Evolutionary conservation across 768 basidiomycete genomes (phyloP).

Genomic region (Leccinum incarnatum): DNA sequence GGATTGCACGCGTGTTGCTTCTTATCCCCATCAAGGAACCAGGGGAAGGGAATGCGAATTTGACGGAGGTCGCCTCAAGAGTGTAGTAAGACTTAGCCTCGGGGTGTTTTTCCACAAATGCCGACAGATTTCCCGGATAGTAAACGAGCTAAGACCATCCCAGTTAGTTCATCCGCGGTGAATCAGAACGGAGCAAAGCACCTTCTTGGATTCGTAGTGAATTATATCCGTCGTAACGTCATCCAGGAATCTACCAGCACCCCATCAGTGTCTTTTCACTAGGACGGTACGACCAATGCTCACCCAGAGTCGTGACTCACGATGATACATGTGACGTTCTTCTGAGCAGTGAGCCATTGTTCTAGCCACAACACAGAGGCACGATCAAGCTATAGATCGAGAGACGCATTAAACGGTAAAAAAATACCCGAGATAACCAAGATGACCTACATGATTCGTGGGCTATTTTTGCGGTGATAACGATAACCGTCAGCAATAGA

Average conservation of each 20-base stretch:
- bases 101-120: constrained; percentile 86
- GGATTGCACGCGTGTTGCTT: constrained; percentile 92
- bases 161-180: constrained; percentile 16
- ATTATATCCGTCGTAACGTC: constrained; percentile 95
- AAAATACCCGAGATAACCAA: constrained; percentile 16
- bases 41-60: constrained; percentile 93
- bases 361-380: constrained; percentile 91
- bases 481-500: constrained; percentile 22
- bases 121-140: constrained; percentile 89
- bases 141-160: constrained; percentile 66
- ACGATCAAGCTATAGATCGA: constrained; percentile 60
- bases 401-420: constrained; percentile 14
- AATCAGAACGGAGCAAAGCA: constrained; percentile 23
- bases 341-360: constrained; percentile 78
- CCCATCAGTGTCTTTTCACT: constrained; percentile 8
- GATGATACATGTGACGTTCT: constrained; percentile 85
- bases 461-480: constrained; percentile 49
- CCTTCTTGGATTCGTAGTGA: constrained; percentile 95
- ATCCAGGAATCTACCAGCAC: constrained; percentile 75
- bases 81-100: constrained; percentile 97
- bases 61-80: constrained; percentile 87
- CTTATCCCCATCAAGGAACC: constrained; percentile 97
- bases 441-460: constrained; percentile 77
- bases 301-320: constrained; percentile 96
- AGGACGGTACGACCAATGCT: constrained; percentile 27